These are phyloP conservation scores for Wickerhamomyces rabaulensis DNA, from an alignment of 805 yeast genomes.

Conservation along the genomic window DNA sequence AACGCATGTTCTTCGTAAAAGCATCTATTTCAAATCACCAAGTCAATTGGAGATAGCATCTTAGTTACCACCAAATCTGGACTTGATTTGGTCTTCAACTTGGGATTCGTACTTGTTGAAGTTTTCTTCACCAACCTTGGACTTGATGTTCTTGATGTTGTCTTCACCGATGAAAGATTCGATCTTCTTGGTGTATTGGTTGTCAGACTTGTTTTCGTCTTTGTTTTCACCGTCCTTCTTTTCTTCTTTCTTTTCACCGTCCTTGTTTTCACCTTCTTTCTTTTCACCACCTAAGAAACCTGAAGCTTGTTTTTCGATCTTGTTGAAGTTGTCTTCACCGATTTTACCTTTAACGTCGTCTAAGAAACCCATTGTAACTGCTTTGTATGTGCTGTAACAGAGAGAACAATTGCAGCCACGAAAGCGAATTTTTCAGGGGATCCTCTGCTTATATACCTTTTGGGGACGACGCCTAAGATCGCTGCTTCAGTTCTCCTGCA, in stretches of 20 bases:
- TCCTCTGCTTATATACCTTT: background rate
- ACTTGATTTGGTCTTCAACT: slow-evolving; percentile 23
- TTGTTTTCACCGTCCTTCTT: background rate
- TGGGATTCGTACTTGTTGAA: slow-evolving; percentile 24
- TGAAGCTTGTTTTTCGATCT: slow-evolving; percentile 11
- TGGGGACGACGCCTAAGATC: background rate
- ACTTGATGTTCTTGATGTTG: slow-evolving; percentile 22
- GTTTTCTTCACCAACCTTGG: slow-evolving; percentile 27
- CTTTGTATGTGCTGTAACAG: background rate
- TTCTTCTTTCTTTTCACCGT: background rate
- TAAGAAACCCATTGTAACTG: slow-evolving; percentile 18
- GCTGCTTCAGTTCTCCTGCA: background rate
- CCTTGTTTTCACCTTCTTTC: background rate
- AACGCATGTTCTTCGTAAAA: too few species aligned
- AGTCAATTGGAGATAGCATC: background rate
- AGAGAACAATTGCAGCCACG: too few species aligned
- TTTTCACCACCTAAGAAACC: slow-evolving; percentile 2
- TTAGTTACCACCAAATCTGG: background rate
- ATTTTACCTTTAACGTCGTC: slow-evolving; percentile 14
- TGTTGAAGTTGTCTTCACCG: slow-evolving; percentile 14
- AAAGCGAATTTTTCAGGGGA: background rate
- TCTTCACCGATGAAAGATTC: slow-evolving; percentile 28
- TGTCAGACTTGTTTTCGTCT: background rate
- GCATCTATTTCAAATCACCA: background rate
- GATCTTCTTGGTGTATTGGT: slow-evolving; percentile 24